A percentile compares a stretch with the other conserved stretches of the same genome.
phyloP scores from a whole-genome alignment of 768 basidiomycete genomes.

The Russula sp. region DNA sequence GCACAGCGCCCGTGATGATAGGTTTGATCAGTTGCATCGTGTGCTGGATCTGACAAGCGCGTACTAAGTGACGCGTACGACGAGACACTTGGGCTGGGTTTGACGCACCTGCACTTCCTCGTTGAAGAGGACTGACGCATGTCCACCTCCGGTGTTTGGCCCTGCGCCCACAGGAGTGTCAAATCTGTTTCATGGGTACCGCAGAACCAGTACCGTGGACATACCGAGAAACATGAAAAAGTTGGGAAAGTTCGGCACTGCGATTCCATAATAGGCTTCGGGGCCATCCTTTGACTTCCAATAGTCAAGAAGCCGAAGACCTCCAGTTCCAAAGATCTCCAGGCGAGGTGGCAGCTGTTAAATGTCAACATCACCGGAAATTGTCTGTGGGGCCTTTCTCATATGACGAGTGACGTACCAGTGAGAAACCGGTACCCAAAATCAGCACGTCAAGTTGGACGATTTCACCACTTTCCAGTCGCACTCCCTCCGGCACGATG shows the following conservation, averaged over 20 bases:
- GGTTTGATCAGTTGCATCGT: slow-evolving; percentile 52
- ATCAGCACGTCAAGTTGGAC: slow-evolving; percentile 56
- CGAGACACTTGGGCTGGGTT: background rate
- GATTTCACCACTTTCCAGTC: slow-evolving; percentile 48
- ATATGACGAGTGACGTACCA: slow-evolving; percentile 38
- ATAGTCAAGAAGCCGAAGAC: slow-evolving; percentile 45
- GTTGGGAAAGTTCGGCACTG: slow-evolving; percentile 30
- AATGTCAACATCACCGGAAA: background rate
- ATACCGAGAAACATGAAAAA: slow-evolving; percentile 28
- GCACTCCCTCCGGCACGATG: slow-evolving; percentile 50
- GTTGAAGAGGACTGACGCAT: slow-evolving; percentile 55
- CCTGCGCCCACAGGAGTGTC: slow-evolving; percentile 13
- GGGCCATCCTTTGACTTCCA: slow-evolving; percentile 49
- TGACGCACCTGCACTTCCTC: slow-evolving; percentile 51
- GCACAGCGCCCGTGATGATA: slow-evolving; percentile 47
- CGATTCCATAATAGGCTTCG: slow-evolving; percentile 49
- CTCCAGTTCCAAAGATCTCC: slow-evolving; percentile 43
- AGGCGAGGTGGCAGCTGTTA: slow-evolving; percentile 21
- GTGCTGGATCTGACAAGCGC: slow-evolving; percentile 45
- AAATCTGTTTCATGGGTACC: slow-evolving; percentile 3
- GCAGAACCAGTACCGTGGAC: background rate
- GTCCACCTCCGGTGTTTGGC: slow-evolving; percentile 57
- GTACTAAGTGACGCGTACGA: background rate
- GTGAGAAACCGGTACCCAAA: slow-evolving; percentile 53
- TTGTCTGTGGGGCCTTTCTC: background rate